Evolutionary conservation across 768 basidiomycete species (phyloP).

Genomic region (Coprinellus aureogranulatus): DNA sequence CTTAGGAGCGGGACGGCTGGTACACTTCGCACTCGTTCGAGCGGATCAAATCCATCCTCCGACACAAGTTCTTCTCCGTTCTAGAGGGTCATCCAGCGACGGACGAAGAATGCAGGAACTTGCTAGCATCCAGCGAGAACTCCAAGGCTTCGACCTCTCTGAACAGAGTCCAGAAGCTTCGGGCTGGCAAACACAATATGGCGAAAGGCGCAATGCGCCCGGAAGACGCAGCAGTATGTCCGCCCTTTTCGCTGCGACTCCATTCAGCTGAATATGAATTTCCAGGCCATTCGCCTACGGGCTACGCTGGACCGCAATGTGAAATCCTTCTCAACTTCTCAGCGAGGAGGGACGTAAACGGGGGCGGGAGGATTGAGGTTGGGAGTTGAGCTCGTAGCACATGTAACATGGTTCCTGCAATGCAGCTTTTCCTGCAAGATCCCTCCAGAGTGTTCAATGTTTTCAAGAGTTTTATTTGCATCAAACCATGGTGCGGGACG

Average conservation of each 20-base stretch:
- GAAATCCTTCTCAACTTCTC: constrained; percentile 4
- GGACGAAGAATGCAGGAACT: constrained; percentile 67
- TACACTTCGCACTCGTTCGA: constrained; percentile 74
- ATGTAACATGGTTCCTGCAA: neutral
- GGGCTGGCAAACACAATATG: constrained; percentile 81
- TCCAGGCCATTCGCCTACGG: constrained; percentile 65
- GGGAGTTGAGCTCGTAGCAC: neutral
- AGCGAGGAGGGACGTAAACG: neutral
- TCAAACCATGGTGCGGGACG: neutral
- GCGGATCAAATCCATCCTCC: constrained; percentile 78
- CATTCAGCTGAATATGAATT: neutral
- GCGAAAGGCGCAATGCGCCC: constrained; percentile 80
- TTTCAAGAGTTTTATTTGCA: constrained; percentile 10
- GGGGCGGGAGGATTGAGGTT: neutral
- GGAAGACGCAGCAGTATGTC: constrained; percentile 77
- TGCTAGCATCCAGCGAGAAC: constrained; percentile 48
- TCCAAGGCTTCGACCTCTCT: constrained; percentile 35
- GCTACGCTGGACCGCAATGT: constrained; percentile 60
- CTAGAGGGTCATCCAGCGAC: constrained; percentile 70
- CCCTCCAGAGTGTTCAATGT: neutral
- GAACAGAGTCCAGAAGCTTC: constrained; percentile 49
- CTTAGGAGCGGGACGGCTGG: constrained; percentile 86
- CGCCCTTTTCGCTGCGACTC: neutral
- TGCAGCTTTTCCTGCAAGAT: neutral
- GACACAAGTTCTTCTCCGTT: constrained; percentile 82